Evolutionary conservation across 2,329 filamentous ascomycete genomes (phyloP), one percentile per base, ranked within the genome.

Genomic region (Chrysoporthe austroafricana): DNA sequence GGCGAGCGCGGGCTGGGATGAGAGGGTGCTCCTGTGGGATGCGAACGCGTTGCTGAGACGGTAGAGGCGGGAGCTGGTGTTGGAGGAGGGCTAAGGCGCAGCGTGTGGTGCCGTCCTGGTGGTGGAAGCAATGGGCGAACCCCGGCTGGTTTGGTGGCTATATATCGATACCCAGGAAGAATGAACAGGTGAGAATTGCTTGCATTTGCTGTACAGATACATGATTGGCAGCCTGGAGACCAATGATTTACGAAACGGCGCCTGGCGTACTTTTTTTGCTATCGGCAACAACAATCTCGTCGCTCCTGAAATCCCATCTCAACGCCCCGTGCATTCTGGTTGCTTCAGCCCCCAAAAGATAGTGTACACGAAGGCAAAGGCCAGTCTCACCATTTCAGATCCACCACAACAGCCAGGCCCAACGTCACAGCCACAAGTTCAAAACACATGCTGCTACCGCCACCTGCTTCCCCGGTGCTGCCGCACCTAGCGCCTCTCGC

Each of bases 1-100:
- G 72, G 94, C 96, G 2, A 96, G 92, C 70, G 92, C 91, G 1
- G 94, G 93, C 0, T 99, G 96, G 96, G 96, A 99, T 75, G 94
- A 97, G 81, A 86, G 89, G 73, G 86, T 99, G 13, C 82, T 96
- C 73, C 87, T 99, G 6, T 99, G 95, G 95, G 96, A 99, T 82
- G 92, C 94, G 50, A 89, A 85, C 70, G 80, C 82, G 71, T 71
- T 86, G 48, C 76, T 80, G 63, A 70, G 73, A 48, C 71, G 73
- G 64, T 73, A 64, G 57, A 48, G 46, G 18, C 1, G 32, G 2
- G 32, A 13, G 39, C 42, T 54, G 48, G 21, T 43, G 4, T 14
- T 21, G 36, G 8, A 48, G 16, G n/a, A 4, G 18, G 16, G 21
- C 3, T 9, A 21, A 14, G 9, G 39, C 16, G 9, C 1, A 0